Conservation (phyloP, 352 stramenopile species). For the Phytophthora melonis region DNA sequence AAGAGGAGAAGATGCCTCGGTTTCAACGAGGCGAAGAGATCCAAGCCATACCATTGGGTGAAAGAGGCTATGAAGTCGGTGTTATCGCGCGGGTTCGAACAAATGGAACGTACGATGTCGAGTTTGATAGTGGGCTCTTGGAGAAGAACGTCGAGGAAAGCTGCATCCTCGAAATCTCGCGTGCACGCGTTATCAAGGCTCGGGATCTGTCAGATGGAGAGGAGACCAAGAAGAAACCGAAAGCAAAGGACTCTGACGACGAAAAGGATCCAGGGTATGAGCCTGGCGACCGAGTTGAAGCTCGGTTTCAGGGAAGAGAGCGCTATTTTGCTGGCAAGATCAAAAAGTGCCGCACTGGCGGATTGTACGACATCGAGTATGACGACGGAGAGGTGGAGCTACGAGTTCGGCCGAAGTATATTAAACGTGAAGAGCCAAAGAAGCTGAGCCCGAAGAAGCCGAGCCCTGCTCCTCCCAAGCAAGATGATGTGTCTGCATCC, state of each 20-base stretch:
- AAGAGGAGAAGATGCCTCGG: slow-evolving; percentile 36
- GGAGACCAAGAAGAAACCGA: slow-evolving; percentile 12
- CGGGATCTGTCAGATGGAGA: slow-evolving; percentile 28
- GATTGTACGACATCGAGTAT: slow-evolving; percentile 62
- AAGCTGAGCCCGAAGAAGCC: slow-evolving; percentile 31
- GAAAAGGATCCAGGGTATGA: slow-evolving; percentile 37
- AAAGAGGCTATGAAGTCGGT: slow-evolving; percentile 58
- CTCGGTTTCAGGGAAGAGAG: slow-evolving; percentile 48
- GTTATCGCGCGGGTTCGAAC: slow-evolving; percentile 58
- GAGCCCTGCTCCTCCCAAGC: slow-evolving; percentile 7
- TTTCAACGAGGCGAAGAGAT: slow-evolving; percentile 72
- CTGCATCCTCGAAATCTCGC: slow-evolving; percentile 52
- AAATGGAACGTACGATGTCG: slow-evolving; percentile 71
- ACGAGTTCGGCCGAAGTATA: slow-evolving; percentile 54
- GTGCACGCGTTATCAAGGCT: slow-evolving; percentile 44
- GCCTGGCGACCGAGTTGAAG: slow-evolving; percentile 57
- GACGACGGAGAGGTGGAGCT: slow-evolving; percentile 73
- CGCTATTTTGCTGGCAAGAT: slow-evolving; percentile 58
- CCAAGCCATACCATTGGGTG: slow-evolving; percentile 62
- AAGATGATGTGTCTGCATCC: slow-evolving; percentile 44
- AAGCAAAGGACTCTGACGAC: slow-evolving; percentile 25
- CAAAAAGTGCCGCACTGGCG: slow-evolving; percentile 45
- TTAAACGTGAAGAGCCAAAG: slow-evolving; percentile 47
- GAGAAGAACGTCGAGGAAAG: slow-evolving; percentile 67
- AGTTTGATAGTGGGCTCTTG: slow-evolving; percentile 67